A percentile compares a stretch with the other conserved stretches of the same genome.
Conservation (phyloP, 805 yeast genomes). For the Blastobotrys parvus region DNA sequence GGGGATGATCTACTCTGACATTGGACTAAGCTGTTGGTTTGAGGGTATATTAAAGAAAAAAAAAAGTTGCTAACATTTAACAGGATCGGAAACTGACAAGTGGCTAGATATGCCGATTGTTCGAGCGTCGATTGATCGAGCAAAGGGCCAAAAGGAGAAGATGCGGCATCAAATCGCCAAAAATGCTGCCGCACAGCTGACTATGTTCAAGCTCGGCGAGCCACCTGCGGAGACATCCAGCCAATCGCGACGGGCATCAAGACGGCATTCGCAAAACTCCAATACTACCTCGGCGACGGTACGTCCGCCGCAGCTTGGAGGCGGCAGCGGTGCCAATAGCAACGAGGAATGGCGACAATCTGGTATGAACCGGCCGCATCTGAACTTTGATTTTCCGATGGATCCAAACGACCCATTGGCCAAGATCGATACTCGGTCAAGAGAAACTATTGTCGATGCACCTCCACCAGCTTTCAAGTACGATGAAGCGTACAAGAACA, state of each 20-base stretch:
- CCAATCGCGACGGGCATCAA: background rate
- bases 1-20: constrained; percentile 25
- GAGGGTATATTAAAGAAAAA: constrained; percentile 17
- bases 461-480: constrained; percentile 8
- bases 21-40: constrained; percentile 21
- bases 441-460: background rate
- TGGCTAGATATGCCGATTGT: constrained; percentile 21
- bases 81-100: constrained; percentile 29
- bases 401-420: no score
- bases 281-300: no score
- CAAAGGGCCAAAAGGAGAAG: constrained; percentile 7
- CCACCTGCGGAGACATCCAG: constrained; percentile 1
- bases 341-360: no score
- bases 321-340: no score
- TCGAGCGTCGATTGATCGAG: constrained; percentile 7
- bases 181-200: constrained; percentile 3
- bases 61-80: no score
- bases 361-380: no score
- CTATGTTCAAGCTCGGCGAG: constrained; percentile 4
- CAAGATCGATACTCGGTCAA: background rate
- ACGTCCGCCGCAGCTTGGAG: no score
- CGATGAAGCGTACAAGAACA: constrained; percentile 20
- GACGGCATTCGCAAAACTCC: no score
- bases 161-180: constrained; percentile 9
- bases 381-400: no score